These are phyloP conservation scores for Babesia ovis DNA, from an alignment of 169 alveolate species.

Conservation along the genomic window DNA sequence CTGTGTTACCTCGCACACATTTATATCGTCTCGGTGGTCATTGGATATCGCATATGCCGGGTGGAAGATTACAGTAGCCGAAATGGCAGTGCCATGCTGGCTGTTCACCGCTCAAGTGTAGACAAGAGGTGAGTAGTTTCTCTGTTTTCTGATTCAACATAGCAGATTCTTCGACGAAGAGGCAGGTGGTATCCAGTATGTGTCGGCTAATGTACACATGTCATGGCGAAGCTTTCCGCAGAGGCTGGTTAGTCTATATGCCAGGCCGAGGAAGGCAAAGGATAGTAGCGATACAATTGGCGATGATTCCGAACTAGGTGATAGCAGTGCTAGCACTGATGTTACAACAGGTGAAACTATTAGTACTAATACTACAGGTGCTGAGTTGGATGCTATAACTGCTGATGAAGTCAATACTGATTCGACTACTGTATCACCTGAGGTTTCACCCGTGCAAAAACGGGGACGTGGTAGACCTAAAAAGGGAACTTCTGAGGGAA, in stretches of 20 bases:
- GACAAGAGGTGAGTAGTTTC: too few species aligned
- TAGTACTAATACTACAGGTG: neutral
- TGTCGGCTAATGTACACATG: too few species aligned
- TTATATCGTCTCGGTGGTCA: neutral
- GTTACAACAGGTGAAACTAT: neutral
- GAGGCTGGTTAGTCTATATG: too few species aligned
- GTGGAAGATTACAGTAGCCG: too few species aligned
- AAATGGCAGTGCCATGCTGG: too few species aligned
- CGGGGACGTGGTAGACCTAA: neutral
- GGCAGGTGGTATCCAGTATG: too few species aligned
- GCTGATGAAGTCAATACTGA: neutral
- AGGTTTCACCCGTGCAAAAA: neutral
- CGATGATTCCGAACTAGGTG: neutral
- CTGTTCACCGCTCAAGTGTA: too few species aligned
- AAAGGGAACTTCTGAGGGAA: too few species aligned
- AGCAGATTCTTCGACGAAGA: too few species aligned
- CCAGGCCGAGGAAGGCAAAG: neutral
- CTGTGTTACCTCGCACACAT: conserved; percentile 4
- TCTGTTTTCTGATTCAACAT: too few species aligned
- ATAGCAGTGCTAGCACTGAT: neutral
- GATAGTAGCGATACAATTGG: neutral
- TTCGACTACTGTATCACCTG: neutral
- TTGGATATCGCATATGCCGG: conserved; percentile 7
- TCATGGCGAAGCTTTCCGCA: too few species aligned
- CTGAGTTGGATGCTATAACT: neutral